These are phyloP conservation scores for Colletotrichum shisoi DNA, from an alignment of 2,329 filamentous ascomycete genomes.

Conservation along the genomic window DNA sequence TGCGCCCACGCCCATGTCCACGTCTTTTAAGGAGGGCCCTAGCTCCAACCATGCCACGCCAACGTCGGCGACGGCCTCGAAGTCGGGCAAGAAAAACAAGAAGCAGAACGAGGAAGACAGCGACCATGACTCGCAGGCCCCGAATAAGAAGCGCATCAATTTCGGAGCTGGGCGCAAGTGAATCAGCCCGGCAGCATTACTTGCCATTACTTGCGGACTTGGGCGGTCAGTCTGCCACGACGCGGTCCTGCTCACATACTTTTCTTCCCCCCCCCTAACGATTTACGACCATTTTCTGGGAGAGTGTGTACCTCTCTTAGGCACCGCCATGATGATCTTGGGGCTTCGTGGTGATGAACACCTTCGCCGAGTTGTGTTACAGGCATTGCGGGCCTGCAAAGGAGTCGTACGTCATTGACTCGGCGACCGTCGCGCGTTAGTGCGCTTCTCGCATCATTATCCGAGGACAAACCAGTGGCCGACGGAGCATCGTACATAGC, in stretches of 20 bases:
- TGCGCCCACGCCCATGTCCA: constrained; percentile 64
- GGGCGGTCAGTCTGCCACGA: background rate
- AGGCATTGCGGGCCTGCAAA: too few species aligned
- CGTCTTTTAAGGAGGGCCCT: constrained; percentile 58
- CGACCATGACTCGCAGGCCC: constrained; percentile 63
- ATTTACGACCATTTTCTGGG: background rate
- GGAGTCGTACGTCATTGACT: background rate
- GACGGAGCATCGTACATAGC: constrained; percentile 3
- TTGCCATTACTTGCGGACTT: background rate
- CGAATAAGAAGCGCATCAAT: constrained; percentile 65
- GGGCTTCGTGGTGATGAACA: background rate
- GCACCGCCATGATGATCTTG: background rate
- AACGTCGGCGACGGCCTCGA: constrained; percentile 59
- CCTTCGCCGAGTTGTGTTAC: too few species aligned
- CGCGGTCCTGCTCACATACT: background rate
- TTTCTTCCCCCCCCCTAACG: background rate
- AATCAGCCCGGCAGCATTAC: constrained; percentile 8
- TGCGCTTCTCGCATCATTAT: background rate
- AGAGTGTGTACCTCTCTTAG: background rate
- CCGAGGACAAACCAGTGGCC: background rate
- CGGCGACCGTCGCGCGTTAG: background rate
- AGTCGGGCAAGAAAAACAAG: constrained; percentile 58
- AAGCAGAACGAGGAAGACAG: constrained; percentile 63
- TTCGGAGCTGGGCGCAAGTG: constrained; percentile 64
- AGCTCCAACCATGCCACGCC: constrained; percentile 64